A percentile compares a stretch with the other conserved stretches of the same genome.
These are phyloP conservation scores for Aspergillus wentii DNA, from an alignment of 495 filamentous ascomycete species.

Conservation along the genomic window DNA sequence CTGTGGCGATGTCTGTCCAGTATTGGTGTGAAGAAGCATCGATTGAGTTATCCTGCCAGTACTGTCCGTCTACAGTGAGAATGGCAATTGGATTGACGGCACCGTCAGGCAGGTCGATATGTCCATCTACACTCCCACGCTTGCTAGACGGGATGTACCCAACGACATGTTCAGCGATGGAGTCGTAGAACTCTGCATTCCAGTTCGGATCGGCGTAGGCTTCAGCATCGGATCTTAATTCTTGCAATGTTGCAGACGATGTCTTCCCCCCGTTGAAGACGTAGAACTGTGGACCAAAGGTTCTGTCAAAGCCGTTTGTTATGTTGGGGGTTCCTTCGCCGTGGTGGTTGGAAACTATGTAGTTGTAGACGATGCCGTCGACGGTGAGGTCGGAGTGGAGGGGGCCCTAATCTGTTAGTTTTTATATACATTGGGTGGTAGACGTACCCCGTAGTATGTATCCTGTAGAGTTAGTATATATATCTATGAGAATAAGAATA, in stretches of 20 bases:
- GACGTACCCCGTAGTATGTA: conserved; percentile 48
- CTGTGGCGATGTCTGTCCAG: conserved; percentile 46
- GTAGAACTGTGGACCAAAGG: conserved; percentile 53
- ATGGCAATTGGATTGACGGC: conserved; percentile 45
- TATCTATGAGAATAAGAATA: no score
- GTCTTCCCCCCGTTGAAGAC: conserved; percentile 49
- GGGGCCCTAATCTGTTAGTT: conserved; percentile 32
- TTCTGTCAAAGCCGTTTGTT: conserved; percentile 53
- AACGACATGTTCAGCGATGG: conserved; percentile 48
- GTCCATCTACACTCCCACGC: conserved; percentile 36
- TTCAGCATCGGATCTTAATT: conserved; percentile 43
- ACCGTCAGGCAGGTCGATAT: conserved; percentile 39
- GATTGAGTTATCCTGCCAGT: conserved; percentile 54
- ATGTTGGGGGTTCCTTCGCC: conserved; percentile 54
- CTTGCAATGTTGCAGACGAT: conserved; percentile 28
- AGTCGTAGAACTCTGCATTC: conserved; percentile 52
- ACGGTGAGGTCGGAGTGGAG: conserved; percentile 53
- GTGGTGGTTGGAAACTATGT: conserved; percentile 50
- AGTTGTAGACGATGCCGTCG: conserved; percentile 54
- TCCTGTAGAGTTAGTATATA: conserved; percentile 18
- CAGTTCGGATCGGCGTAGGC: conserved; percentile 40
- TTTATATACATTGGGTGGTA: background rate
- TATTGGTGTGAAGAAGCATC: conserved; percentile 49
- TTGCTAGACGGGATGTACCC: conserved; percentile 43
- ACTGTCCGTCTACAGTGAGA: conserved; percentile 43